Base-by-base conservation (phyloP, 2,329 filamentous ascomycete genomes). In the Colletotrichum orbiculare region DNA sequence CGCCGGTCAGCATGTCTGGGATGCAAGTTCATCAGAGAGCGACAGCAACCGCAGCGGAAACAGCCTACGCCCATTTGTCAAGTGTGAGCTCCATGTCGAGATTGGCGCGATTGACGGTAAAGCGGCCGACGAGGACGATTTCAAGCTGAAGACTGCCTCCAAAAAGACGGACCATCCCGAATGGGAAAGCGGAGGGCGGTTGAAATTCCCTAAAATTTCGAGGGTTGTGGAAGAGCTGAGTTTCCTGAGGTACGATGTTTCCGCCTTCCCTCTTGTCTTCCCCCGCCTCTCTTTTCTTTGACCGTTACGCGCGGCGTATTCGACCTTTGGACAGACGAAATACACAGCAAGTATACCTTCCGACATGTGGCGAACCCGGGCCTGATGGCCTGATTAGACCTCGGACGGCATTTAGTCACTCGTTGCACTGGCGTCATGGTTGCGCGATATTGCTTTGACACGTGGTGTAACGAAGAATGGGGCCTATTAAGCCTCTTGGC, bases 81-180 rank as follows among this genome's bases (percentile, higher is more conserved):
- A 91, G 74, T 90, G 90, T 68, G 91, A 96, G 74, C 78, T 97
- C 60, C 93, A 96, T 75, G 87, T 94, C 13, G 93, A 96, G 73
- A 91, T 83, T 66, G 73, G 75, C 8, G 76, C 76, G 65, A 82
- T 77, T 69, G 77, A 69, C 66, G 75, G 66, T 47, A 72, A 65
- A 70, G 71, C 39, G 68, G 67, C 52, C 62, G 86, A 87, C 69
- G 84, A 85, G 66, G 80, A 81, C 53, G 84, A 84, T 47, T 89
- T 85, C 79, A 90, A 90, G 72, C 81, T 82, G 66, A 83, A 83
- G 72, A 90, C 87, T 8, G 79, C 80, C n/a, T 79, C 81, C 25
- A 79, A 79, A 43, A 83, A 81, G 72, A 86, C 89, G 0, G 81
- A 85, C 48, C 84, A 91, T 70, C 90, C 91, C 0, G 85, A 89